Conservation (phyloP, 805 yeast genomes). For the Dipodascus geniculatus region DNA sequence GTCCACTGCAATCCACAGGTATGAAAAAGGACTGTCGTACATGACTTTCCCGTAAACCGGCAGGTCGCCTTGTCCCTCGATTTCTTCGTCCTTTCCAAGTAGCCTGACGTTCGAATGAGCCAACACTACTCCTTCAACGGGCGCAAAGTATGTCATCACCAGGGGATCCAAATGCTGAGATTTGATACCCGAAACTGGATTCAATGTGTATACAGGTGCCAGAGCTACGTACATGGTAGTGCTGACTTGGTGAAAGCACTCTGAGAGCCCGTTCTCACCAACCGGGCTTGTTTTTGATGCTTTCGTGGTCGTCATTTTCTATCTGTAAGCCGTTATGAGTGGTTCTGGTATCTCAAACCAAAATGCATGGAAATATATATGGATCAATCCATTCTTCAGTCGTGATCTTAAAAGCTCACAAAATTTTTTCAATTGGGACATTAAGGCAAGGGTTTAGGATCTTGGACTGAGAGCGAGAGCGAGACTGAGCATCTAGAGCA, state of each 20-base stretch:
- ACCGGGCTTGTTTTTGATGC: conserved; percentile 16
- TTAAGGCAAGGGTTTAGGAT: not conserved
- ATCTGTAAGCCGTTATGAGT: too few relatives aligned
- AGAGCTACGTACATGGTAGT: conserved; percentile 66
- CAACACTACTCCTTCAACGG: conserved; percentile 72
- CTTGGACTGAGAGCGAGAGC: too few relatives aligned
- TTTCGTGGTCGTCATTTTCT: not conserved
- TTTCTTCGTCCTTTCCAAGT: conserved; percentile 29
- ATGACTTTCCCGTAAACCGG: conserved; percentile 51
- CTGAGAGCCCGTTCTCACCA: conserved; percentile 28
- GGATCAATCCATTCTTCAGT: too few relatives aligned
- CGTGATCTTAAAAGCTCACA: too few relatives aligned
- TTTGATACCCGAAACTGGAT: conserved; percentile 69
- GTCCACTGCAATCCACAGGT: conserved; percentile 76
- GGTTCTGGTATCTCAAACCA: too few relatives aligned
- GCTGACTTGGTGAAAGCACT: conserved; percentile 55
- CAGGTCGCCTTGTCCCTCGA: conserved; percentile 30
- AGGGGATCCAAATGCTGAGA: conserved; percentile 85
- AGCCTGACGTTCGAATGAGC: conserved; percentile 60
- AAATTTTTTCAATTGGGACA: not conserved
- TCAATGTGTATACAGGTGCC: conserved; percentile 66
- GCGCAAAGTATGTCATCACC: conserved; percentile 66
- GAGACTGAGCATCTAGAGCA: too few relatives aligned
- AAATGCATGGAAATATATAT: too few relatives aligned
- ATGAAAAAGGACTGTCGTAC: conserved; percentile 77